phyloP scores from a whole-genome alignment of 2,329 filamentous ascomycete genomes.

The Fusarium phyllophilum region DNA sequence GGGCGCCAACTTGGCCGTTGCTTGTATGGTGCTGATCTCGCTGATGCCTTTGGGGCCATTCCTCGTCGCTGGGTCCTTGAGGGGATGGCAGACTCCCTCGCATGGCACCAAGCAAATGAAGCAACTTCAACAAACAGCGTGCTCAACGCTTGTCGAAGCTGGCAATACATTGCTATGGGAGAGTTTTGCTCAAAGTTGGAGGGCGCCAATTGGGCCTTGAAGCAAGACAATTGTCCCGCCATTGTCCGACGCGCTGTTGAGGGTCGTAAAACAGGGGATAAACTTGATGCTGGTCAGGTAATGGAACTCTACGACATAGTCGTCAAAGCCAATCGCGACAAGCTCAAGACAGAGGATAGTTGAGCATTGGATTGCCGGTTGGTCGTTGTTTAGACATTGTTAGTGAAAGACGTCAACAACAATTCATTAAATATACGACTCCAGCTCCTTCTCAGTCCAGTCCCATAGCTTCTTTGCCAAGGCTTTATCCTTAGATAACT shows the following conservation, averaged over 20 bases:
- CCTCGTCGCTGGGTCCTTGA: background rate
- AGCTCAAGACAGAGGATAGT: background rate
- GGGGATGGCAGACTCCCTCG: slow-evolving; percentile 2
- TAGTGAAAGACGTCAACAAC: background rate
- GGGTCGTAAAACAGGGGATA: background rate
- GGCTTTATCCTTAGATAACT: background rate
- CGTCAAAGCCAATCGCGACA: fast-evolving
- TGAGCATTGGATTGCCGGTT: background rate
- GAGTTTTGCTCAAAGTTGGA: background rate
- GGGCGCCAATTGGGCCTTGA: background rate
- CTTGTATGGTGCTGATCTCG: background rate
- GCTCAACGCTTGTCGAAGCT: slow-evolving; percentile 14
- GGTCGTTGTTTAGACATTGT: background rate
- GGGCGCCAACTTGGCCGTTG: slow-evolving; percentile 3
- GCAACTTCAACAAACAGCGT: background rate
- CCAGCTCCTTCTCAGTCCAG: background rate
- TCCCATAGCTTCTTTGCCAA: background rate
- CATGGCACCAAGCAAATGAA: slow-evolving; percentile 15
- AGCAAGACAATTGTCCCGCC: background rate
- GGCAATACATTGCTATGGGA: background rate
- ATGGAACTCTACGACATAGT: background rate
- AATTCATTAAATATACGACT: background rate
- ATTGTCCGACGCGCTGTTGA: background rate
- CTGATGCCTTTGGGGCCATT: background rate
- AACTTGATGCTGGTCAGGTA: background rate